These are phyloP conservation scores for Ganoderma boninense DNA, from an alignment of 1,284 basidiomycete genomes.

Conservation along the genomic window DNA sequence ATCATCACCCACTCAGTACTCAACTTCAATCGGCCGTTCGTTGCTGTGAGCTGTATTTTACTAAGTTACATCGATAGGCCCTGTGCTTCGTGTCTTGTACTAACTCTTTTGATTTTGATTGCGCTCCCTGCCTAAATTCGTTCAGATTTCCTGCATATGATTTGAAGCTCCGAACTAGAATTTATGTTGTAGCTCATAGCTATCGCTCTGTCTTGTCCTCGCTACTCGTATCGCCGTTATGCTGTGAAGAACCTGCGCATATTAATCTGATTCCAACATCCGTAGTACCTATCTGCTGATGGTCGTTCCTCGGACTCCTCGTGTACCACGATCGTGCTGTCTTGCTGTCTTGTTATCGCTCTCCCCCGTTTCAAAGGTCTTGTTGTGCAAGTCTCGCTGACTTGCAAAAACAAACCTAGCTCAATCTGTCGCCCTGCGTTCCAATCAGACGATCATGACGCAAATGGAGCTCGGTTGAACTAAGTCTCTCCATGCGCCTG, in stretches of 20 bases:
- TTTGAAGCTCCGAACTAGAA: not conserved
- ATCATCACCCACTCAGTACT: no score
- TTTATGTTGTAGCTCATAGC: constrained; percentile 2
- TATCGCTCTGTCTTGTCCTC: not conserved
- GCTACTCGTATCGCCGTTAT: not conserved
- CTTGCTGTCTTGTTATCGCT: not conserved
- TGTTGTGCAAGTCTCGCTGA: not conserved
- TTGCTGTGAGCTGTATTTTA: not conserved
- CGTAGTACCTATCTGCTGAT: not conserved
- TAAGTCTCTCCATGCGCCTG: no score
- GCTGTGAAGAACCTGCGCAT: not conserved
- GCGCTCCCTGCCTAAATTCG: not conserved
- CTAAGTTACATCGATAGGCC: not conserved
- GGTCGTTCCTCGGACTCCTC: not conserved
- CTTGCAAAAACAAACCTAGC: not conserved
- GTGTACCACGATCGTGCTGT: not conserved
- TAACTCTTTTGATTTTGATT: not conserved
- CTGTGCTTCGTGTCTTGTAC: not conserved
- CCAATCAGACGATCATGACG: not conserved
- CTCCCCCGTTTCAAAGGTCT: not conserved
- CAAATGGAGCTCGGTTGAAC: not conserved
- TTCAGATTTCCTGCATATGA: not conserved
- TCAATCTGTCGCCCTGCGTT: not conserved
- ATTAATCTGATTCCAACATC: not conserved
- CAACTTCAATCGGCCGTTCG: not conserved